Base-by-base conservation (phyloP, 495 filamentous ascomycete species). In the Choiromyces venosus region DNA sequence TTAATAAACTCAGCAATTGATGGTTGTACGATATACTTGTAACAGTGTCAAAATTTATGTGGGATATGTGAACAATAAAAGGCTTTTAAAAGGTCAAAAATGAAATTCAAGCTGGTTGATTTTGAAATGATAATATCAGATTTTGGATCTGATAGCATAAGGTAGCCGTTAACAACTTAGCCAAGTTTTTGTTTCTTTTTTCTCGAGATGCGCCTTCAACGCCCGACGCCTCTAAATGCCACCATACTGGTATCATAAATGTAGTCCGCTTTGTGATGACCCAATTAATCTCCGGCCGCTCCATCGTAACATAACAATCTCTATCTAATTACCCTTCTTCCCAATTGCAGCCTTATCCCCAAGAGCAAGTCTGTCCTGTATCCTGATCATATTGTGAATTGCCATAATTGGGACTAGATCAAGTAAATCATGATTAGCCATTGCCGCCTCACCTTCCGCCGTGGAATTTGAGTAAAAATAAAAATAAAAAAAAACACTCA, bases 401-500 rank as follows among this genome's bases (percentile, higher is more conserved):
- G 52, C 52, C 52, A 61, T 61, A 33, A 33, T 33, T 14, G 52
- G 52, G 52, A 61, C 52, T 61, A 18, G 25, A 33, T 4, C 25
- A 16, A 33, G 52, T 14, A 33, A 16, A 33, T 12, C 52, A 33
- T 61, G 14, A 29, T 61, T 33, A 61, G 52, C 25, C 4, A 16
- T 29, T 33, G 18, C 52, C 21, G n/a, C 52, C 25, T 25, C 52
- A 61, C 14, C 52, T 6, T 1, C 12, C 25, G 25, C 52, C 25
- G 33, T 9, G 2, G 37, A 37, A 37, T 21, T n/a, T 1, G 14
- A 2, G 36, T 14, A 33, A 33, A 38, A 12, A 10, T 0, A 68
- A 36, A 18, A 8, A 29, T 36, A 33, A 37, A 14, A 19, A 7
- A 37, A 35, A 18, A 29, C 21, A 77, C 70, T 69, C 76, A 77